Conservation (phyloP, 495 filamentous ascomycete species). For the Bacidia rubella region DNA sequence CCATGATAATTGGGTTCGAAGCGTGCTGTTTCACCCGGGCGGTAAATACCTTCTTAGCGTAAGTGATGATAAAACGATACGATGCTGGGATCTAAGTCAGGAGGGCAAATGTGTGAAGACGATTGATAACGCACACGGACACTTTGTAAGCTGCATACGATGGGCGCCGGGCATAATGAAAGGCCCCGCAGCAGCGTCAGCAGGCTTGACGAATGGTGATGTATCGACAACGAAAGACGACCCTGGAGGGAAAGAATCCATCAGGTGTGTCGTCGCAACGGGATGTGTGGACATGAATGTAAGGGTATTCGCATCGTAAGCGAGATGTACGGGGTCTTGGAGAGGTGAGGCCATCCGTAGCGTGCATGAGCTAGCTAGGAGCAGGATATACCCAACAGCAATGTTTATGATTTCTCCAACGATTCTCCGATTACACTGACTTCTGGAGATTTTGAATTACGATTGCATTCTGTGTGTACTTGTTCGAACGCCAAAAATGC, state of each 20-base stretch:
- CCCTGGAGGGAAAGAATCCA: constrained; percentile 28
- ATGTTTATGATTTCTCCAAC: too few relatives aligned
- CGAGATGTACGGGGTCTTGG: background rate
- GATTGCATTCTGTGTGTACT: too few relatives aligned
- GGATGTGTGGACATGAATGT: constrained; percentile 51
- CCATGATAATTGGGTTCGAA: constrained; percentile 94
- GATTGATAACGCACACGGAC: constrained; percentile 63
- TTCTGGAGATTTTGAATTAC: too few relatives aligned
- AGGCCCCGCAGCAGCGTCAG: constrained; percentile 34
- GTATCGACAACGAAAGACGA: constrained; percentile 28
- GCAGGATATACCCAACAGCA: background rate
- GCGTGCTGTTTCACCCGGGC: constrained; percentile 78
- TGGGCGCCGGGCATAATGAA: constrained; percentile 78
- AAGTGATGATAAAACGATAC: constrained; percentile 79
- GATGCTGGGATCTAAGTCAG: constrained; percentile 91
- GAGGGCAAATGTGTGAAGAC: constrained; percentile 83
- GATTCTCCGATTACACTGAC: too few relatives aligned
- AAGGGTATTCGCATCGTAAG: constrained; percentile 40
- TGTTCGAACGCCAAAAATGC: background rate
- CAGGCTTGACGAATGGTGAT: constrained; percentile 27
- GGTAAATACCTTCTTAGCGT: constrained; percentile 84
- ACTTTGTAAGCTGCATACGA: constrained; percentile 76
- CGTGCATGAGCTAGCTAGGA: background rate
- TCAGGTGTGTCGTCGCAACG: constrained; percentile 51
- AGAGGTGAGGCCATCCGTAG: background rate